phyloP scores from a whole-genome alignment of 2,329 filamentous ascomycete species.

The Sporothrix brasiliensis region DNA sequence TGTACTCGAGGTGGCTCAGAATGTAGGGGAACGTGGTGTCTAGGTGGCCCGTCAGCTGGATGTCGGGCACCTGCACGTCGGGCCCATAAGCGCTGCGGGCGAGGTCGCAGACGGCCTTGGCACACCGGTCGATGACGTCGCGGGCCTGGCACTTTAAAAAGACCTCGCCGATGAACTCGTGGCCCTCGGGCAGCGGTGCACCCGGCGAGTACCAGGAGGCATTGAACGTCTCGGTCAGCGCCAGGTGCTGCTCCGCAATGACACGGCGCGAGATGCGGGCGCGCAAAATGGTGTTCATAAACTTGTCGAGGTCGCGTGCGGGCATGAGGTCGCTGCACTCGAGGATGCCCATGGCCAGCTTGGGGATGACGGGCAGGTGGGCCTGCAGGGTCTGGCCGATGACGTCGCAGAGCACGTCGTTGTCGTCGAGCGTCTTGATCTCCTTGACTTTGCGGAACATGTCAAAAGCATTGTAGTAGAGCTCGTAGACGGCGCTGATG shows the following conservation, averaged over 20 bases:
- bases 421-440: conserved; percentile 83
- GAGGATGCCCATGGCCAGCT: conserved; percentile 89
- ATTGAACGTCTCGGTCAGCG: conserved; percentile 91
- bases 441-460: conserved; percentile 81
- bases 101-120: conserved; percentile 72
- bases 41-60: conserved; percentile 81
- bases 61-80: conserved; percentile 72
- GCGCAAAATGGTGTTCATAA: conserved; percentile 92
- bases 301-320: conserved; percentile 79
- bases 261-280: conserved; percentile 93
- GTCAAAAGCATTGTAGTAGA: conserved; percentile 97
- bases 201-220: conserved; percentile 87
- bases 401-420: conserved; percentile 80
- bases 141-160: conserved; percentile 90
- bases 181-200: conserved; percentile 64
- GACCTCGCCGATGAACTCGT: conserved; percentile 93
- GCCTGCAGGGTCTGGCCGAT: conserved; percentile 79
- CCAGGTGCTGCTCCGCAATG: conserved; percentile 95
- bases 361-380: conserved; percentile 91
- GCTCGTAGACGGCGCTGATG: conserved; percentile 91
- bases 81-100: conserved; percentile 74
- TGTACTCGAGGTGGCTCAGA: conserved; percentile 93
- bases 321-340: conserved; percentile 85
- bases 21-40: conserved; percentile 96
- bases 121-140: conserved; percentile 85